Evolutionary conservation across 495 filamentous ascomycete genomes (phyloP).

Genomic region (Aspergillus biplanus): DNA sequence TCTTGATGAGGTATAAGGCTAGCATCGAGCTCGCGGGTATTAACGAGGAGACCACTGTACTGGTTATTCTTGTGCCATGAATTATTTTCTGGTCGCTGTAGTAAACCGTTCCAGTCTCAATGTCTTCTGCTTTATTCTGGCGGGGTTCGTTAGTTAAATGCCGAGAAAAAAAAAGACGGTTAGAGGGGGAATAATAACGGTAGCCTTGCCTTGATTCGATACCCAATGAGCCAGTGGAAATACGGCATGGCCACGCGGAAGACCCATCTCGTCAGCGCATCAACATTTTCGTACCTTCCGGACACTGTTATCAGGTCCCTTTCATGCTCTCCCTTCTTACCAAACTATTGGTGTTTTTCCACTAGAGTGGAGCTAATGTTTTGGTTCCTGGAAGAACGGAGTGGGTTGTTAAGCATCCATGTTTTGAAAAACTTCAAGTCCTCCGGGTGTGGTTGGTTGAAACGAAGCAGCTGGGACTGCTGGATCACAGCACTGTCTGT

Average conservation of each 20-base stretch:
- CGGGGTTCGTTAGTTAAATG: neutral
- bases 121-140: neutral
- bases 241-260: neutral
- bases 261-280: constrained; percentile 7
- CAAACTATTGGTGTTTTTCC: constrained; percentile 5
- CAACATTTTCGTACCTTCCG: constrained; percentile 11
- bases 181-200: no score
- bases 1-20: constrained; percentile 4
- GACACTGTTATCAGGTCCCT: constrained; percentile 3
- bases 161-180: neutral
- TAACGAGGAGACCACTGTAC: constrained; percentile 7
- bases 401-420: neutral
- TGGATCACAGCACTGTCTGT: constrained; percentile 5
- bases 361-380: neutral
- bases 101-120: constrained; percentile 7
- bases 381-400: neutral
- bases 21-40: constrained; percentile 15
- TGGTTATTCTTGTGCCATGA: constrained; percentile 1
- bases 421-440: neutral
- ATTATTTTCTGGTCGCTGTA: constrained; percentile 16
- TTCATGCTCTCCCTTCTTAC: neutral
- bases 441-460: constrained; percentile 5
- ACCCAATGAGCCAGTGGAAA: neutral
- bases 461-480: constrained; percentile 4
- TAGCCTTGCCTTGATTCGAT: neutral